Evolutionary conservation across 441 rosid species (phyloP), one percentile per base, ranked within the genome.

Genomic region (Pelargonium australe): DNA sequence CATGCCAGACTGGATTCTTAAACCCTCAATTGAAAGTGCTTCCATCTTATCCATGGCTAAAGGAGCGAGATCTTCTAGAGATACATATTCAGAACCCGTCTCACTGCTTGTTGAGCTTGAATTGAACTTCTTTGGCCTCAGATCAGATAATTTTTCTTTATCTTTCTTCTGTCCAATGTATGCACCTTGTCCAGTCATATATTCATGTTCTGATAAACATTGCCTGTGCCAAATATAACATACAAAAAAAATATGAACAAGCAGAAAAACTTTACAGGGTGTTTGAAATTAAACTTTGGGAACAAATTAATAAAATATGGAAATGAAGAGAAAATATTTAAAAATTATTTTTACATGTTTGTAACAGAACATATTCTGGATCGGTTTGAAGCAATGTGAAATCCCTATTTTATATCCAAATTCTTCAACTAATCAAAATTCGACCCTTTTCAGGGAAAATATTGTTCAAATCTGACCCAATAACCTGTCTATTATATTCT

Each of bases 1-100:
- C 93, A 86, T 83, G 73, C 95, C 95, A 57, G 93, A 87, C 72
- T 94, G 97, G 75, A 89, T 84, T 81, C 91, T 87, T 80, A 94
- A 79, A 60, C 98, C 98, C 79, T 91, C 97, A 72, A 94, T 82
- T 31, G 95, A 88, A 70, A 94, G 95, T 43, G 95, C 97, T 87
- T 89, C 98, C 68, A 91, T 91, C 88, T 94, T 92, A 73, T 91
- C 89, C 95, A 91, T 84, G 65, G 97, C 98, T 81, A 91, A 78
- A 70, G 97, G 98, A 69, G 96, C 97, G 69, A 94, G 88, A 74
- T 91, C 96, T 78, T 94, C 96, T 20, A 94, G 87, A 73, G 91
- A 85, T 68, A 89, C 96, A 76, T 86, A 89, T 60, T 94, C 93
- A 5, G 87, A 77, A 67, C 79, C 83, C 65, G 72, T 70, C 65